These are phyloP conservation scores for Linderina pennispora DNA, from an alignment of 192 early-diverging fungal species.

Conservation along the genomic window DNA sequence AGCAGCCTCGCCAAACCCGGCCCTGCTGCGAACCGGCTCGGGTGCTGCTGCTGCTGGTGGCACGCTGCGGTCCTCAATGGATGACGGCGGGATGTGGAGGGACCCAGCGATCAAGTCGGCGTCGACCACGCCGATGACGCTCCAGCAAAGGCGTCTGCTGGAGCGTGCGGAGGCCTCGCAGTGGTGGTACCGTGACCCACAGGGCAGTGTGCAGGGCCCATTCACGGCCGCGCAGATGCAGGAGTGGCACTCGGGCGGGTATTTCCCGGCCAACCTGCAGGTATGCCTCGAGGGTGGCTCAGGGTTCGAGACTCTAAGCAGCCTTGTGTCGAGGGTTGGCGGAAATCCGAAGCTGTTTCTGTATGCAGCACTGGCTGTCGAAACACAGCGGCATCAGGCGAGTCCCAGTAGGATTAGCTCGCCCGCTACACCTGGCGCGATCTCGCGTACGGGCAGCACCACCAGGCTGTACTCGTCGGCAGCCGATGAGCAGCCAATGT, in stretches of 20 bases:
- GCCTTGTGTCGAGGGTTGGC: slow-evolving; percentile 59
- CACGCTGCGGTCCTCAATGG: not conserved
- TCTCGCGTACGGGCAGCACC: slow-evolving; percentile 23
- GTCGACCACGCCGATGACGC: slow-evolving; percentile 3
- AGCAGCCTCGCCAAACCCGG: slow-evolving; percentile 4
- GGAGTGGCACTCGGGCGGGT: slow-evolving; percentile 86
- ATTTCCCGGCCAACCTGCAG: slow-evolving; percentile 73
- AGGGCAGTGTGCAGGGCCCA: slow-evolving; percentile 82
- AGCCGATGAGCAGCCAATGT: not conserved
- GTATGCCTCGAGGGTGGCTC: slow-evolving; percentile 75
- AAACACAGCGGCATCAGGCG: slow-evolving; percentile 6
- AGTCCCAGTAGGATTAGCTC: slow-evolving; percentile 17
- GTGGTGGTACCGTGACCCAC: slow-evolving; percentile 86
- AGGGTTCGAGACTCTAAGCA: slow-evolving; percentile 71
- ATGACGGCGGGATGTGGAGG: slow-evolving; percentile 13
- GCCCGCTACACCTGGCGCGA: slow-evolving; percentile 17
- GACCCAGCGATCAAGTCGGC: slow-evolving; percentile 7
- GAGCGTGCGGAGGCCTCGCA: slow-evolving; percentile 34
- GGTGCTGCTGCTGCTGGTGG: not conserved
- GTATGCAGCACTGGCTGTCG: slow-evolving; percentile 22
- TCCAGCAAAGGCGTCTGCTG: slow-evolving; percentile 10
- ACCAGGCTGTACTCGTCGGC: slow-evolving; percentile 3
- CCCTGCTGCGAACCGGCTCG: not conserved
- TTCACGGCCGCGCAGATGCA: slow-evolving; percentile 90
- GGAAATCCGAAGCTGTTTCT: slow-evolving; percentile 69